Evolutionary conservation across 768 basidiomycete species (phyloP).

Genomic region (Leucocoprinus leucothites): DNA sequence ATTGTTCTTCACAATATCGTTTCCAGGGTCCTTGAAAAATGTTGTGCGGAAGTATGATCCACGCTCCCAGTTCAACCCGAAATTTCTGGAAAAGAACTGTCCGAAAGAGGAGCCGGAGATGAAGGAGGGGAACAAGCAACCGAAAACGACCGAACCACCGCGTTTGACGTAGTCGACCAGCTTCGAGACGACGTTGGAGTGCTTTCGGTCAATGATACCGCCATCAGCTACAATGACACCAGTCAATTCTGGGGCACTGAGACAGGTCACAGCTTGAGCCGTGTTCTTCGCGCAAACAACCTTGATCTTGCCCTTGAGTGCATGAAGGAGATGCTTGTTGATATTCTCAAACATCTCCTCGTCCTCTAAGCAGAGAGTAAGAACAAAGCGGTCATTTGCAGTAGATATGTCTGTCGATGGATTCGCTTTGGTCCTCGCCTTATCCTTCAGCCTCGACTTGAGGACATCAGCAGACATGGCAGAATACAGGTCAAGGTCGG

Average conservation of each 20-base stretch:
- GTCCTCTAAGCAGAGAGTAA: constrained; percentile 28
- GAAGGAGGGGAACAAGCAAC: constrained; percentile 29
- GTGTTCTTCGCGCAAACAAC: constrained; percentile 18
- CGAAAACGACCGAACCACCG: constrained; percentile 37
- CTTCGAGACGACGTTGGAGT: constrained; percentile 21
- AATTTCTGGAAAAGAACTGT: constrained; percentile 25
- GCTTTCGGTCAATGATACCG: constrained; percentile 24
- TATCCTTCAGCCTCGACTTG: constrained; percentile 1
- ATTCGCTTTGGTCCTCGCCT: background rate
- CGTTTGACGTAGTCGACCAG: constrained; percentile 34
- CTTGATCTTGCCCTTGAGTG: constrained; percentile 22
- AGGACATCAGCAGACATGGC: background rate
- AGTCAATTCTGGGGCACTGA: constrained; percentile 23
- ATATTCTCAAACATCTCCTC: constrained; percentile 20
- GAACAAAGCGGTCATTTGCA: constrained; percentile 19
- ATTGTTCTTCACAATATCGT: constrained; percentile 26
- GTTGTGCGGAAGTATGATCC: constrained; percentile 39
- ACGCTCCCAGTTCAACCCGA: constrained; percentile 33
- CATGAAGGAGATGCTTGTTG: constrained; percentile 23
- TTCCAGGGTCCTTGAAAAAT: constrained; percentile 28
- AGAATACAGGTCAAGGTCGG: background rate
- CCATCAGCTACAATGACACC: constrained; percentile 36
- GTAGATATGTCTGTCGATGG: background rate
- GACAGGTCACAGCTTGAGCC: constrained; percentile 20
- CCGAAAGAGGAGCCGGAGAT: constrained; percentile 22